Percentiles rank a stretch among this genome's conserved stretches.
Conservation (phyloP, 306 rosid genomes). For the Sicyos edulis region DNA sequence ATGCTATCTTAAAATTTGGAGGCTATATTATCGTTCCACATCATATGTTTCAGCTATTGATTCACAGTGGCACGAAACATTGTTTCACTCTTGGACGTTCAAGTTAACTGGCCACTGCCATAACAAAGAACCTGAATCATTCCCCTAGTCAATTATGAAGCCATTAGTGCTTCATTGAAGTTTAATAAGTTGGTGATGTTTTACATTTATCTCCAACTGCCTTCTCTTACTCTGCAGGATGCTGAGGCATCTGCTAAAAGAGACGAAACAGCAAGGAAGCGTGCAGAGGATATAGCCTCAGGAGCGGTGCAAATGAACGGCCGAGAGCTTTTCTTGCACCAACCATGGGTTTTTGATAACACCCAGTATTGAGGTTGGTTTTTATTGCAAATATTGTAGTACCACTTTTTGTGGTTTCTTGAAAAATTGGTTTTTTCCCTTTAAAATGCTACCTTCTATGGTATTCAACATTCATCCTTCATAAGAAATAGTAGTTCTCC, state of each 20-base stretch:
- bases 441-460: neutral
- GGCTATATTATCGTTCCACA: neutral
- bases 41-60: neutral
- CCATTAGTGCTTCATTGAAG: neutral
- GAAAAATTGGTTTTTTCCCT: neutral
- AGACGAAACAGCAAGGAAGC: constrained; percentile 71
- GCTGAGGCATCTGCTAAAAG: constrained; percentile 54
- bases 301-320: constrained; percentile 84
- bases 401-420: constrained; percentile 7
- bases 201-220: neutral
- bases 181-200: neutral
- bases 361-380: constrained; percentile 49
- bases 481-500: neutral
- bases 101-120: neutral
- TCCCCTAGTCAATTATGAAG: neutral
- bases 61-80: neutral
- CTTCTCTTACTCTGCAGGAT: constrained; percentile 41
- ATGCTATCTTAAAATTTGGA: neutral
- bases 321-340: constrained; percentile 67
- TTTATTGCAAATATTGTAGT: neutral
- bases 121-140: neutral
- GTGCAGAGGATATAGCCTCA: constrained; percentile 67
- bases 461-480: constrained; percentile 1
- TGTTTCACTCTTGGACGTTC: neutral
- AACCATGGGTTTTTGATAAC: constrained; percentile 90